Evolutionary conservation across 352 stramenopile genomes (phyloP).

Genomic region (Phytopythium montanum): DNA sequence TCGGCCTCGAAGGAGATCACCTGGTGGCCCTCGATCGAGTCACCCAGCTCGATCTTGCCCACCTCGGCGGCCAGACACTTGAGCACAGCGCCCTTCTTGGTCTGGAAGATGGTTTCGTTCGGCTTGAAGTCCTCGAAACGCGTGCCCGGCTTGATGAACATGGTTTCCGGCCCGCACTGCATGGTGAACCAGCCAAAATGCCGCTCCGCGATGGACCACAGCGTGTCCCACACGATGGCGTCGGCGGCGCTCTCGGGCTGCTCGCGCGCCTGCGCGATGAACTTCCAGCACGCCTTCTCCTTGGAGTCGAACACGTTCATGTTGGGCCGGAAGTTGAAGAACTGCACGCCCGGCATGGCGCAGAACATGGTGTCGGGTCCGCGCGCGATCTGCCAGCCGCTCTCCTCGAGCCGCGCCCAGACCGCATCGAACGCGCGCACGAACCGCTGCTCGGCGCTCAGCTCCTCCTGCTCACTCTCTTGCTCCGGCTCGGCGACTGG

Average conservation of each 20-base stretch:
- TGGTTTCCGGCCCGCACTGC: constrained; percentile 60
- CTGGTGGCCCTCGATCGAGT: constrained; percentile 63
- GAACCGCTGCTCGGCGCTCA: constrained; percentile 37
- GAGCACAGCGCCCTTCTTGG: constrained; percentile 64
- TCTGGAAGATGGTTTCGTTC: constrained; percentile 83
- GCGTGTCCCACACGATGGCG: constrained; percentile 46
- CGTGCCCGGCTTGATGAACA: constrained; percentile 72
- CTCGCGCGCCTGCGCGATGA: constrained; percentile 34
- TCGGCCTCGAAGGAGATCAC: constrained; percentile 46
- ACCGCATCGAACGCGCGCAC: constrained; percentile 37
- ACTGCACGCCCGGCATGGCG: constrained; percentile 71
- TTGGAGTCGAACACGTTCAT: constrained; percentile 82
- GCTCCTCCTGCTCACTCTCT: constrained; percentile 19
- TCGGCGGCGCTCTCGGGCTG: constrained; percentile 17
- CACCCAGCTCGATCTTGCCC: constrained; percentile 53
- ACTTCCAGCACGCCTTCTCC: constrained; percentile 79
- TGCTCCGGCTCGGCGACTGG: background rate
- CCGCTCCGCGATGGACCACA: constrained; percentile 59
- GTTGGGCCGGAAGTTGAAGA: constrained; percentile 82
- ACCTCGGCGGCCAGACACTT: constrained; percentile 54
- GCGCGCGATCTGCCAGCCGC: constrained; percentile 64
- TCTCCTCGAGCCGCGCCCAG: constrained; percentile 39
- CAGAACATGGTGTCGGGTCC: constrained; percentile 61
- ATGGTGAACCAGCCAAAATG: constrained; percentile 77
- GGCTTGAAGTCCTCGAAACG: constrained; percentile 64